Conservation (phyloP, 1,284 basidiomycete species). For the Malassezia arunalokei region DNA sequence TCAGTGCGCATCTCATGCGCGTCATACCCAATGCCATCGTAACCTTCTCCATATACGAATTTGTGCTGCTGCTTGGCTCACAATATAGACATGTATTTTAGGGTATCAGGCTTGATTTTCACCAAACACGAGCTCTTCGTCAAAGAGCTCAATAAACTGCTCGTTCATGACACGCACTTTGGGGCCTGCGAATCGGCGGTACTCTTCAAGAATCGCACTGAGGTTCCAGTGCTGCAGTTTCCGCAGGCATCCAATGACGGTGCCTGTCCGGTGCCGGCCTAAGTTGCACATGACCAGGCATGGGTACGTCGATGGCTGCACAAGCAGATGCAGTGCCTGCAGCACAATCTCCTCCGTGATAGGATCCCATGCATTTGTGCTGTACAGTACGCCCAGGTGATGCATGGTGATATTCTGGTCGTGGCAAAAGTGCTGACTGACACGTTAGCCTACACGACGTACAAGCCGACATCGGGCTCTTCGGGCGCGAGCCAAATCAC, state of each 20-base stretch:
- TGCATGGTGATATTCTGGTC: slow-evolving; percentile 45
- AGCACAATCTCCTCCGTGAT: slow-evolving; percentile 52
- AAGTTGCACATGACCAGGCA: slow-evolving; percentile 52
- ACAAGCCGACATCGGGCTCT: slow-evolving; percentile 51
- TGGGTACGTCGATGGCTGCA: slow-evolving; percentile 50
- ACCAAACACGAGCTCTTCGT: slow-evolving; percentile 53
- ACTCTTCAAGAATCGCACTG: slow-evolving; percentile 51
- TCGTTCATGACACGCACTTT: slow-evolving; percentile 52
- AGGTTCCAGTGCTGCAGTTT: slow-evolving; percentile 51
- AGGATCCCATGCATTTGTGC: slow-evolving; percentile 47
- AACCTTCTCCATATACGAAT: slow-evolving; percentile 62
- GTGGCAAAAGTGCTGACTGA: slow-evolving; percentile 29
- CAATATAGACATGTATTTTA: slow-evolving; percentile 1
- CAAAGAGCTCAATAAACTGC: slow-evolving; percentile 53
- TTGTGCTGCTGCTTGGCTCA: slow-evolving; percentile 33
- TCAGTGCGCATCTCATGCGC: slow-evolving; percentile 86
- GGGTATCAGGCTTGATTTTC: slow-evolving; percentile 22
- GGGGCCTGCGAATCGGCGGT: slow-evolving; percentile 50
- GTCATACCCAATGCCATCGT: slow-evolving; percentile 74
- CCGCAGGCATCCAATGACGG: slow-evolving; percentile 50
- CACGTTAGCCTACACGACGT: slow-evolving; percentile 17
- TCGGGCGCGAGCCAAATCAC: slow-evolving; percentile 53
- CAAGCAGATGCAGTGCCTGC: slow-evolving; percentile 50
- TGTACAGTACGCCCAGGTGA: slow-evolving; percentile 48
- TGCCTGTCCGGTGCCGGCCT: slow-evolving; percentile 51